Evolutionary conservation across 2,329 filamentous ascomycete genomes (phyloP), one percentile per base, ranked within the genome.

Genomic region (Nemania sp.): DNA sequence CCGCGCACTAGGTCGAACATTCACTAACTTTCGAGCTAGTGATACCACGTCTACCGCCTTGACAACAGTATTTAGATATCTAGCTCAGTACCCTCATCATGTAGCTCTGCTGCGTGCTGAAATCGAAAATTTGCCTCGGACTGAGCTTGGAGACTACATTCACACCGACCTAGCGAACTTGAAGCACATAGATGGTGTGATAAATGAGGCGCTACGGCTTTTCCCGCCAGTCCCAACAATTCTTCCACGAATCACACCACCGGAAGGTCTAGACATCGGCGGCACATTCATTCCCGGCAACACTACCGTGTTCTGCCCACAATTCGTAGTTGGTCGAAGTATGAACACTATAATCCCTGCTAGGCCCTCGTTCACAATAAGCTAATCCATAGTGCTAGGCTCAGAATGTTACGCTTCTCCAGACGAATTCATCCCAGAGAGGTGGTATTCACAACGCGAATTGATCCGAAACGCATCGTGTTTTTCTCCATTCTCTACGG

Each of bases 191-290:
- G 75, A 76, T 64, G 78, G 71, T 6, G 67, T 75, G 5, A 79
- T 80, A 47, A 76, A 79, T 53, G 79, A 80, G 61, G 64, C 76
- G 0, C 52, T 80, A 18, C 70, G 79, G 0, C 64, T 80, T 2
- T 71, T 76, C 64, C 78, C 77, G 3, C 70, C 75, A n/a, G 72
- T 76, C 1, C 75, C 73, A 1, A 65, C 62, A 20, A 38, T 27
- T 45, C 64, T 63, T 32, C 53, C 58, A 6, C 60, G 69, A 24
- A 55, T 73, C 22, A 72, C 72, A 5, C 73, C 73, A 3, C 68
- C 71, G 2, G 68, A 74, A 32, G 74, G 74, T 8, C 57, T 75
- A 1, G 69, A 63, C 2, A 66, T 76, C n/a, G 69, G 61, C 26
- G 74, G 67, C 32, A 71, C 59, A 7, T 74, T 74, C 52, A 74